These are phyloP conservation scores for Neocucurbitaria cava DNA, from an alignment of 2,329 filamentous ascomycete genomes.

Conservation along the genomic window DNA sequence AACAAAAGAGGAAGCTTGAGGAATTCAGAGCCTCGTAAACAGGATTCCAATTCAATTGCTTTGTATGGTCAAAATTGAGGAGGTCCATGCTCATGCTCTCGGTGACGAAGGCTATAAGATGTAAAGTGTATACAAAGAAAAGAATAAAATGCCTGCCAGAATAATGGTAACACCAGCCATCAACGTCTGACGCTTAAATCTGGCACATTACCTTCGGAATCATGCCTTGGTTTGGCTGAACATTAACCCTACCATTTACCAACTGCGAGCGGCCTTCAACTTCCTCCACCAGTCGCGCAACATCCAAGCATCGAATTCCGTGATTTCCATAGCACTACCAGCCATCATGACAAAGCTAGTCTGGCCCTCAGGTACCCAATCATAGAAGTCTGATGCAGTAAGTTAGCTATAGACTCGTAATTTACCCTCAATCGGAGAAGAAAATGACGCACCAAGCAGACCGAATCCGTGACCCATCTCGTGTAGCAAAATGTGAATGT, in stretches of 20 bases:
- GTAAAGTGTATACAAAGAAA: too few species aligned
- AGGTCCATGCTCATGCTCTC: too few species aligned
- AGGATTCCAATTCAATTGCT: background rate
- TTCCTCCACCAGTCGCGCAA: conserved; percentile 56
- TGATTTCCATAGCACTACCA: conserved; percentile 51
- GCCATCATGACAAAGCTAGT: conserved; percentile 57
- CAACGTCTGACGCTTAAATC: too few species aligned
- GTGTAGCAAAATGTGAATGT: conserved; percentile 56
- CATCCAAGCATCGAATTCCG: conserved; percentile 61
- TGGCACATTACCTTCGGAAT: too few species aligned
- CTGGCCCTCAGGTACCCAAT: conserved; percentile 54
- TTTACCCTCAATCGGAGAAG: background rate
- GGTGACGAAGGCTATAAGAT: too few species aligned
- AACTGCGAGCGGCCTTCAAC: conserved; percentile 27
- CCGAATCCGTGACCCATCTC: conserved; percentile 55
- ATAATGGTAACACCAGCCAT: too few species aligned
- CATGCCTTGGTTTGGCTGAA: too few species aligned
- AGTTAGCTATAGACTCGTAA: background rate
- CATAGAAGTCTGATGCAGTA: conserved; percentile 45
- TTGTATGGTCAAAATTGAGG: background rate
- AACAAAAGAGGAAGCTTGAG: conserved; percentile 58
- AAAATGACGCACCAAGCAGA: conserved; percentile 30
- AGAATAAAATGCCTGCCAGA: too few species aligned
- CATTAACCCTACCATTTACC: conserved; percentile 8
- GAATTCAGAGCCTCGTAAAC: conserved; percentile 30